Evolutionary conservation across 371 early-diverging fungal genomes (phyloP), one percentile per base, ranked within the genome.

Genomic region (Actinomucor elegans): DNA sequence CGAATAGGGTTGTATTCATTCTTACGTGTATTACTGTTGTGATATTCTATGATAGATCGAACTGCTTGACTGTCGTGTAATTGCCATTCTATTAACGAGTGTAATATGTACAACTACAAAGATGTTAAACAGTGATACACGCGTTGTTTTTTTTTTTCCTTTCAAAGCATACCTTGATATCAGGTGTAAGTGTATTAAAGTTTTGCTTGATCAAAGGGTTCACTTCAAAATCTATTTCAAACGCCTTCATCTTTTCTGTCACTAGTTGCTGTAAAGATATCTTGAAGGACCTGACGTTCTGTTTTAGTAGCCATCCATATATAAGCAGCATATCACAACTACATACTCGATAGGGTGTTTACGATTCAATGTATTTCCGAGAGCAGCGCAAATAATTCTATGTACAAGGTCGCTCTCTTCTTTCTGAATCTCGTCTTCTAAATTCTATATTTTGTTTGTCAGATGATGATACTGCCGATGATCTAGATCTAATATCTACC

Each of bases 11-110:
- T 69, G 8, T 5, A n/a, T 23, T 64, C 51, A 8, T 51, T 42
- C 23, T 35, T 41, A 15, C 31, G 29, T 10, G 41, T 54, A 28
- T 41, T 54, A 17, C 45, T 21, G 21, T 47, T 57, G 41, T 34
- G 29, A 11, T 55, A 33, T 3, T 68, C 71, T 7, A 75, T 47
- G 1, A 63, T 55, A 5, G 53, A 28, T 45, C 60, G 57, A 1
- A 75, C 53, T 17, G 66, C 62, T 26, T 48, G 38, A 31, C 73
- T 63, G 21, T 75, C 76, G 48, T 72, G 70, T 14, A 75, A 49
- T 32, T 75, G 76, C 76, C 72, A 75, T 44, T 75, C 76, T n/a
- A 75, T 53, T 28, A 75, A 15, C 1, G 55, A 57, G 14, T 59
- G 54, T 44, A 76, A 35, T 18, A 76, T 20, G 9, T 47, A 57